phyloP scores from a whole-genome alignment of 2,329 filamentous ascomycete genomes.

The Podosphaera xanthii region DNA sequence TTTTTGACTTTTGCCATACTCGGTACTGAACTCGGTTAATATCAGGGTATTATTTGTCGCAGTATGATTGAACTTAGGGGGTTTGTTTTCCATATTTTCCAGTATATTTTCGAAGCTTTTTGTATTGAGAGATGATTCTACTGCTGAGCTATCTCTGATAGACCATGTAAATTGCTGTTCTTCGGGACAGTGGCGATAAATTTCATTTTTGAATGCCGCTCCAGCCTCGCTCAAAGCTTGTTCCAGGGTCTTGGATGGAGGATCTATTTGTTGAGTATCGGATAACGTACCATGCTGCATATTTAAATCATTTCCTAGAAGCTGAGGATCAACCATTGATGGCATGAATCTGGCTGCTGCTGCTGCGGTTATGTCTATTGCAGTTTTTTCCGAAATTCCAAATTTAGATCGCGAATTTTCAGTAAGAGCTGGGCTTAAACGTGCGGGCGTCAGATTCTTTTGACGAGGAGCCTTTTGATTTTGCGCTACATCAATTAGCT shows the following conservation, averaged over 20 bases:
- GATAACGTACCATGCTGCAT: background rate
- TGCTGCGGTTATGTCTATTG: constrained; percentile 11
- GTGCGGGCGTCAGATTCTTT: constrained; percentile 6
- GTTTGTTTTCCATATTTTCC: constrained; percentile 3
- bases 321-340: constrained; percentile 16
- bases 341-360: constrained; percentile 13
- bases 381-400: constrained; percentile 13
- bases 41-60: constrained; percentile 10
- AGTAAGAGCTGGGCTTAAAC: constrained; percentile 5
- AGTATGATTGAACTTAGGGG: constrained; percentile 7
- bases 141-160: constrained; percentile 10
- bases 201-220: constrained; percentile 8
- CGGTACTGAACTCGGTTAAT: constrained; percentile 15
- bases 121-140: constrained; percentile 1
- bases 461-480: constrained; percentile 6
- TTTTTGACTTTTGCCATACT: constrained; percentile 15
- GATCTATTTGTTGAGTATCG: background rate
- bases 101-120: constrained; percentile 1
- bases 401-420: constrained; percentile 10
- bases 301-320: constrained; percentile 12
- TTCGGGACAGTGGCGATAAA: constrained; percentile 5
- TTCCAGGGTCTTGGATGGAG: constrained; percentile 7
- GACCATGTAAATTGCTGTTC: constrained; percentile 11
- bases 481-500: constrained; percentile 10
- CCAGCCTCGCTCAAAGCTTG: constrained; percentile 10